Conservation (phyloP, 179 eudicot species). For the Carnegiea gigantea region DNA sequence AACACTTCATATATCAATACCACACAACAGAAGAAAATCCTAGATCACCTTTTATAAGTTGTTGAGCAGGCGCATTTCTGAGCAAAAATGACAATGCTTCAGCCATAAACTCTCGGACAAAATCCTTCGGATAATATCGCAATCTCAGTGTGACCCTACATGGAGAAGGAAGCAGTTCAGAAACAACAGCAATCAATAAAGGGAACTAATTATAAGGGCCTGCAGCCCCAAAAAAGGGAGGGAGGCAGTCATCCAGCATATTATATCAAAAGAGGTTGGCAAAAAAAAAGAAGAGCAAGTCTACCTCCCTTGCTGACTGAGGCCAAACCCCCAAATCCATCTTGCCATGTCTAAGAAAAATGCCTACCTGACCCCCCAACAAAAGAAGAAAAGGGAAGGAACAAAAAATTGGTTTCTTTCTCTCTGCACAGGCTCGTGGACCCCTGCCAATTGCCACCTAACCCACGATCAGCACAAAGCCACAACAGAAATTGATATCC, state of each 20-base stretch:
- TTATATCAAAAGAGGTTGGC: neutral
- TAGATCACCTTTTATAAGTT: slow-evolving; percentile 62
- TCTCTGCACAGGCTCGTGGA: neutral
- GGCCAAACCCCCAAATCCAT: no score
- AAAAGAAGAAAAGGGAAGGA: no score
- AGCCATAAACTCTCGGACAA: slow-evolving; percentile 85
- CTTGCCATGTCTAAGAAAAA: no score
- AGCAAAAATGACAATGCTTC: slow-evolving; percentile 79
- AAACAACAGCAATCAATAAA: neutral
- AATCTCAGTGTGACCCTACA: slow-evolving; percentile 61
- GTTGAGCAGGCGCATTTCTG: slow-evolving; percentile 63
- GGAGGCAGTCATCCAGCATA: neutral
- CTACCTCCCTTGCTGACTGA: no score
- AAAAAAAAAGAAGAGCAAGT: neutral
- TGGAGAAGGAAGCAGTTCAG: slow-evolving; percentile 9
- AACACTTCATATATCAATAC: neutral
- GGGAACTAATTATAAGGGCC: neutral
- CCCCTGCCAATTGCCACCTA: neutral
- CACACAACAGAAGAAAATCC: neutral
- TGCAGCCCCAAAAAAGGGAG: neutral
- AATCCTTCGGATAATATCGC: slow-evolving; percentile 75
- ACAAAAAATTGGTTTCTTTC: neutral
- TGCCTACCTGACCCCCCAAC: no score
- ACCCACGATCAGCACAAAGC: neutral
- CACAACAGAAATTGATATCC: no score